Conservation (phyloP, 2,329 filamentous ascomycete genomes). For the Aschersonia sp. region DNA sequence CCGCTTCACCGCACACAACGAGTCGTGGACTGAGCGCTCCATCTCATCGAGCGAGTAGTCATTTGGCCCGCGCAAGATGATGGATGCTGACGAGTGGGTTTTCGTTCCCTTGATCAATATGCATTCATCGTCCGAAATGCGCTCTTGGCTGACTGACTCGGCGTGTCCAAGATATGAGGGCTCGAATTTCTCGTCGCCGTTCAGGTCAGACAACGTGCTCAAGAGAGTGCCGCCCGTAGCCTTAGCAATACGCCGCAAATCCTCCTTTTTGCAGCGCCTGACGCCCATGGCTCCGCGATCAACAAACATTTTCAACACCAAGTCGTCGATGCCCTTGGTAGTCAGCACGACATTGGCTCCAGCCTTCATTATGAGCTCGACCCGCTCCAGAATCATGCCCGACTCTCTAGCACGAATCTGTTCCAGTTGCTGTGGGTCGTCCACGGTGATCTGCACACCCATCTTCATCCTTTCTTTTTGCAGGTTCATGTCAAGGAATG, state of each 20-base stretch:
- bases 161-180: slow-evolving; percentile 76
- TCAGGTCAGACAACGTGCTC: slow-evolving; percentile 86
- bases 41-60: slow-evolving; percentile 97
- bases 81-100: slow-evolving; percentile 81
- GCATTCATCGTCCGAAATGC: slow-evolving; percentile 97
- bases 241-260: slow-evolving; percentile 86
- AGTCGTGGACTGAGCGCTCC: slow-evolving; percentile 97
- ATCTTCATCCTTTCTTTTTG: slow-evolving; percentile 99
- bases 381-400: slow-evolving; percentile 81
- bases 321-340: slow-evolving; percentile 95
- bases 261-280: slow-evolving; percentile 95
- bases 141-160: slow-evolving; percentile 94
- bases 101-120: slow-evolving; percentile 95
- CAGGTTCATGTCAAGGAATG: slow-evolving; percentile 91
- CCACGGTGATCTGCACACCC: slow-evolving; percentile 94
- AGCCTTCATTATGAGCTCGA: slow-evolving; percentile 95
- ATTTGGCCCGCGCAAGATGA: slow-evolving; percentile 89
- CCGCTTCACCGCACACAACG: slow-evolving; percentile 89
- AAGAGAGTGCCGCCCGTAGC: slow-evolving; percentile 89
- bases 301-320: slow-evolving; percentile 86
- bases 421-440: slow-evolving; percentile 93
- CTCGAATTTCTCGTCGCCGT: slow-evolving; percentile 95
- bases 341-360: slow-evolving; percentile 93
- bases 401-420: slow-evolving; percentile 90
- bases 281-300: slow-evolving; percentile 95